These are phyloP conservation scores for Stemphylium lycopersici DNA, from an alignment of 2,329 filamentous ascomycete genomes.

Conservation along the genomic window DNA sequence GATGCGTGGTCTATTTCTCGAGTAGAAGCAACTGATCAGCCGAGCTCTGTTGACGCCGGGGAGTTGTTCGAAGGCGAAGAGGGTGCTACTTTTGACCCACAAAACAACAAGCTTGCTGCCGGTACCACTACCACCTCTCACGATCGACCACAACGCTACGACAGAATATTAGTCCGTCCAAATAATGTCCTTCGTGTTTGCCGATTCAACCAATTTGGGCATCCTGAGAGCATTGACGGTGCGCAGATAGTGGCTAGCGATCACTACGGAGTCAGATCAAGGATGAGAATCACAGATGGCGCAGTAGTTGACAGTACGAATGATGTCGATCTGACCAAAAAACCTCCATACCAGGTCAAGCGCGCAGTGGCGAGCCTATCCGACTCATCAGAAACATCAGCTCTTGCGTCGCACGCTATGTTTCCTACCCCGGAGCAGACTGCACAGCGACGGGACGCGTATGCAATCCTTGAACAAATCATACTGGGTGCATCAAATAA, in stretches of 20 bases:
- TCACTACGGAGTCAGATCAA: conserved; percentile 62
- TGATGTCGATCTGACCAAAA: conserved; percentile 6
- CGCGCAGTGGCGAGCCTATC: conserved; percentile 15
- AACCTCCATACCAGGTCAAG: conserved; percentile 19
- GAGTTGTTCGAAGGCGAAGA: conserved; percentile 64
- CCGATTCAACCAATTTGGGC: conserved; percentile 65
- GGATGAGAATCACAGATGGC: conserved; percentile 39
- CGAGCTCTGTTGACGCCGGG: conserved; percentile 28
- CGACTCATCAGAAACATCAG: conserved; percentile 17
- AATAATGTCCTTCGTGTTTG: conserved; percentile 49
- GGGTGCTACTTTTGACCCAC: conserved; percentile 69
- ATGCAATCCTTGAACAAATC: conserved; percentile 55
- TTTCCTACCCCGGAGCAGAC: conserved; percentile 58
- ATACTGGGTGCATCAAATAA: conserved; percentile 45
- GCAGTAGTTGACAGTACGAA: neutral
- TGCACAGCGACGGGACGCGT: conserved; percentile 50
- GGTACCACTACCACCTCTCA: conserved; percentile 62
- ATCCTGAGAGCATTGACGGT: conserved; percentile 38
- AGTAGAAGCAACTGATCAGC: conserved; percentile 52
- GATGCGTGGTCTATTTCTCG: conserved; percentile 61
- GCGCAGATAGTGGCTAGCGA: conserved; percentile 42
- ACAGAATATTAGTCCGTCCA: conserved; percentile 64
- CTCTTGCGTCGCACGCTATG: conserved; percentile 31
- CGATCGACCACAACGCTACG: conserved; percentile 68
- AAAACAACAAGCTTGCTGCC: conserved; percentile 62